Evolutionary conservation across 768 basidiomycete genomes (phyloP).

Genomic region (Tylopilus intermedius): DNA sequence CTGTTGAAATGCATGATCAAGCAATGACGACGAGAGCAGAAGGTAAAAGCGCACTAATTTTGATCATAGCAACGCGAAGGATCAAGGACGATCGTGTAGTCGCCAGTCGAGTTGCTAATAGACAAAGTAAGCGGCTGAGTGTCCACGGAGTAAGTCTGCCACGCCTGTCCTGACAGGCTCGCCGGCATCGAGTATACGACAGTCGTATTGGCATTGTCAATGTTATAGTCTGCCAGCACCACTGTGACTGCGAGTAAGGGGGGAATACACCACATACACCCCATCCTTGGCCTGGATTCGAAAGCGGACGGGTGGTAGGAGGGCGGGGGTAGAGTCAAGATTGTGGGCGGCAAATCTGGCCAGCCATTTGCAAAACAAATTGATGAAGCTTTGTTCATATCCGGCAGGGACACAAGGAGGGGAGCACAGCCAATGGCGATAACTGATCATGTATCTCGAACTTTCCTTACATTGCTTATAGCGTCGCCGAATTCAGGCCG

Average conservation of each 20-base stretch:
- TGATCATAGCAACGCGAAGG: slow-evolving; percentile 19
- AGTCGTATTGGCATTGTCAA: slow-evolving; percentile 24
- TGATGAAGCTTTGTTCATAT: too few species aligned
- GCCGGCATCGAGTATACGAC: slow-evolving; percentile 17
- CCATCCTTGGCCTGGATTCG: slow-evolving; percentile 1
- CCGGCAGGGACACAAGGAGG: too few species aligned
- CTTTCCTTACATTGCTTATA: too few species aligned
- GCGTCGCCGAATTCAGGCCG: too few species aligned
- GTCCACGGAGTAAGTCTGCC: slow-evolving; percentile 8
- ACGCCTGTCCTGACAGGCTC: slow-evolving; percentile 3
- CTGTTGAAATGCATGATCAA: slow-evolving; percentile 7
- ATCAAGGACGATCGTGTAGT: slow-evolving; percentile 13
- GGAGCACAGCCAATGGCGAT: too few species aligned
- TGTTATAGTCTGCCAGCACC: slow-evolving; percentile 19
- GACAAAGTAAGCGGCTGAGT: slow-evolving; percentile 1
- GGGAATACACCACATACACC: not conserved
- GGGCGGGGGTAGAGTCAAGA: not conserved
- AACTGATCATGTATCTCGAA: too few species aligned
- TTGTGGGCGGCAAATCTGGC: too few species aligned
- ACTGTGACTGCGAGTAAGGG: slow-evolving; percentile 12
- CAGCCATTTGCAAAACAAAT: too few species aligned
- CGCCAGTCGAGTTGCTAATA: slow-evolving; percentile 19
- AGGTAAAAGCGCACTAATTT: slow-evolving; percentile 21
- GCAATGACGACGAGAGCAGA: not conserved
- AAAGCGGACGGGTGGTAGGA: not conserved